Evolutionary conservation across 768 basidiomycete species (phyloP).

Genomic region (Suillus placidus): DNA sequence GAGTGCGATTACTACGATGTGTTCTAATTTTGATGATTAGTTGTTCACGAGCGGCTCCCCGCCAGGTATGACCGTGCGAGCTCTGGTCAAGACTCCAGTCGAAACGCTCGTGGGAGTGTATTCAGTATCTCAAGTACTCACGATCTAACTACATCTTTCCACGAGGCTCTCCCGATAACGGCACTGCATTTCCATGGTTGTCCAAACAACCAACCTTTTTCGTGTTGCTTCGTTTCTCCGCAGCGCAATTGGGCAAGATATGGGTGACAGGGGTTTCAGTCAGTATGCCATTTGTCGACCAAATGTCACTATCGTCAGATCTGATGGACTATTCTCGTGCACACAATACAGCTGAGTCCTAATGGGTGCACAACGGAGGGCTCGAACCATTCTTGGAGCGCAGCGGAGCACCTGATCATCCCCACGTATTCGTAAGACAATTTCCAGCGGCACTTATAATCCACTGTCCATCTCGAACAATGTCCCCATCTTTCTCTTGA

Average conservation of each 20-base stretch:
- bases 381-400: constrained; percentile 1
- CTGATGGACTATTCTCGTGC: constrained; percentile 8
- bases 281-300: neutral
- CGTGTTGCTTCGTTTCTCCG: neutral
- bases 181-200: constrained; percentile 10
- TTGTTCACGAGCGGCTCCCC: neutral
- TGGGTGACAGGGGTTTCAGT: constrained; percentile 9
- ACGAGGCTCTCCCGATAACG: constrained; percentile 11
- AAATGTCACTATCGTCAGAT: neutral
- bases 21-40: neutral
- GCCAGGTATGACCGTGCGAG: constrained; percentile 1
- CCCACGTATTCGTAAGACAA: constrained; percentile 16
- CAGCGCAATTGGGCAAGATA: neutral
- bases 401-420: constrained; percentile 12
- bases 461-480: constrained; percentile 16
- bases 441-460: constrained; percentile 34
- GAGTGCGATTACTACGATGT: neutral
- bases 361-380: neutral
- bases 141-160: constrained; percentile 14
- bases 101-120: neutral
- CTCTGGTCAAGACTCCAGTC: neutral
- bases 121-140: constrained; percentile 6
- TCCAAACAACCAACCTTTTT: constrained; percentile 3
- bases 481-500: neutral
- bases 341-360: neutral